Conservation (phyloP, 208 protist species). For the Leishmania gerbilli region DNA sequence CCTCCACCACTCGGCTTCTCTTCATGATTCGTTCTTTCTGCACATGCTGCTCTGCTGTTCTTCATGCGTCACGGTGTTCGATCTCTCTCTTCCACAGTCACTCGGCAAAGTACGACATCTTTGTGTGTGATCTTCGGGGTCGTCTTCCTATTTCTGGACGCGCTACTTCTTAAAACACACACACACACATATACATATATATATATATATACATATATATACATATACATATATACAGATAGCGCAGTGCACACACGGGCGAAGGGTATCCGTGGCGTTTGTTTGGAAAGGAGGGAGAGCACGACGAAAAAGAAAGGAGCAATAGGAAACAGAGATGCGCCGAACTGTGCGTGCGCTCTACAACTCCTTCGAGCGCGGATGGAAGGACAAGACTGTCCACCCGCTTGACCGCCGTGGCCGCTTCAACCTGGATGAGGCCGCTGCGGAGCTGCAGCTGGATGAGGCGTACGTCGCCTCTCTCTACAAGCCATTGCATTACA, state of each 20-base stretch:
- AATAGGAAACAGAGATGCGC: conserved; percentile 8
- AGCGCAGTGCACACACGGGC: neutral
- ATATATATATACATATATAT: neutral
- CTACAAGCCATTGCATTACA: conserved; percentile 84
- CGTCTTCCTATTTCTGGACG: neutral
- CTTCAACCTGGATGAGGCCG: conserved; percentile 85
- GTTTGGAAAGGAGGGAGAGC: neutral
- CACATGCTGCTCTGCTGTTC: neutral
- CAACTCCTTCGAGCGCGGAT: conserved; percentile 58
- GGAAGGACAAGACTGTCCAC: conserved; percentile 53
- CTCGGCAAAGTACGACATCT: neutral
- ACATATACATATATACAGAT: neutral
- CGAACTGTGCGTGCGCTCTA: conserved; percentile 23
- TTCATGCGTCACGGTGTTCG: neutral
- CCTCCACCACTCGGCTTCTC: neutral
- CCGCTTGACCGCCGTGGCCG: conserved; percentile 70
- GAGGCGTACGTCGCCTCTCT: conserved; percentile 78
- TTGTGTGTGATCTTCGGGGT: neutral
- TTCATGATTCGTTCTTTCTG: neutral
- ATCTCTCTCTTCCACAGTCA: neutral
- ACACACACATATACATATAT: neutral
- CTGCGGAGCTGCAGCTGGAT: conserved; percentile 74
- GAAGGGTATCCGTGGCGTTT: neutral
- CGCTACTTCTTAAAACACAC: neutral
- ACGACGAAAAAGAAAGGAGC: neutral